Conservation (phyloP, 2,329 filamentous ascomycete genomes). For the Claviceps sp. region DNA sequence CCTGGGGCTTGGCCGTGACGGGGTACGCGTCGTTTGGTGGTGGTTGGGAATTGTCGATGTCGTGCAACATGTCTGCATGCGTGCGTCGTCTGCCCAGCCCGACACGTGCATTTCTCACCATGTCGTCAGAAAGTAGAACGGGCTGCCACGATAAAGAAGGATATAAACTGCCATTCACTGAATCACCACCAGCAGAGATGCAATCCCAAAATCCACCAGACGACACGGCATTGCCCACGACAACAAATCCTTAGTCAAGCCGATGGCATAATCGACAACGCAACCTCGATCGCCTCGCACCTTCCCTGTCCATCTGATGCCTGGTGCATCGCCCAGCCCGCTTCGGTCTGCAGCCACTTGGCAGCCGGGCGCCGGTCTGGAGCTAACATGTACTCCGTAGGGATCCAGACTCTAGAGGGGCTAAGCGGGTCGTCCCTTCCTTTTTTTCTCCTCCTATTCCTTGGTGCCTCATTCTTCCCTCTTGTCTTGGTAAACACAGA, state of each 20-base stretch:
- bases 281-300: neutral
- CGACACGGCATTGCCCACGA: too few species aligned
- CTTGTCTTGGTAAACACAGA: neutral
- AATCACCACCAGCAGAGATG: too few species aligned
- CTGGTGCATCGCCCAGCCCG: neutral
- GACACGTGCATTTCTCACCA: too few species aligned
- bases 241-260: neutral
- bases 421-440: conserved; percentile 5
- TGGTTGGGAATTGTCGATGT: neutral
- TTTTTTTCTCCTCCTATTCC: neutral
- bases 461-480: neutral
- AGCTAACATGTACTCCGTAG: neutral
- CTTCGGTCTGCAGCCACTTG: neutral
- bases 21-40: neutral
- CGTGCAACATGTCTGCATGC: neutral
- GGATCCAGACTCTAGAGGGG: conserved; percentile 1
- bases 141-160: too few species aligned
- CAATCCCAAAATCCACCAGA: too few species aligned
- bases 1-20: neutral
- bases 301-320: neutral
- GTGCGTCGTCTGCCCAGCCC: neutral
- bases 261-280: neutral
- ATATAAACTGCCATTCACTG: too few species aligned
- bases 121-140: too few species aligned
- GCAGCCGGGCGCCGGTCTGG: neutral